phyloP scores from a whole-genome alignment of 2,329 filamentous ascomycete species.

The Rugonectria rugulosa region DNA sequence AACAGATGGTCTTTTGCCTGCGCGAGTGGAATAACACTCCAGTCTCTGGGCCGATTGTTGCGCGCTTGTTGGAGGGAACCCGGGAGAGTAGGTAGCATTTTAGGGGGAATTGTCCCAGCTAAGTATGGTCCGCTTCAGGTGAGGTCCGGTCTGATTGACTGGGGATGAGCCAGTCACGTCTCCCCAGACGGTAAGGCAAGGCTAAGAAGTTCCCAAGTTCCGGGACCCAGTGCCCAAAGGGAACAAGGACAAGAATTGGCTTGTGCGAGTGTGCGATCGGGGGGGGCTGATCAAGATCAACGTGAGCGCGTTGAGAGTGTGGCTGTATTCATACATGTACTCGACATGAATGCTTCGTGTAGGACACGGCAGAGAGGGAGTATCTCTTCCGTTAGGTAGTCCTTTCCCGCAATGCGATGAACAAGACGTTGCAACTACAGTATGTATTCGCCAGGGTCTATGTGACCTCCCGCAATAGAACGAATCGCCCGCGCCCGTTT shows the following conservation, averaged over 20 bases:
- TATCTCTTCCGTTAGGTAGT: no score
- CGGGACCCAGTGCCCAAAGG: slow-evolving; percentile 11
- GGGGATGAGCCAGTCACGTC: slow-evolving; percentile 26
- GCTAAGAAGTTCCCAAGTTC: slow-evolving; percentile 26
- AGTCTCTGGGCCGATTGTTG: slow-evolving; percentile 14
- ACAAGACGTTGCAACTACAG: neutral
- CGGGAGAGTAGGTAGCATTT: slow-evolving; percentile 23
- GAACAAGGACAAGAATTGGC: slow-evolving; percentile 2
- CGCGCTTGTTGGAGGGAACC: slow-evolving; percentile 13
- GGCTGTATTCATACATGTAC: no score
- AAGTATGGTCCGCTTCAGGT: slow-evolving; percentile 39
- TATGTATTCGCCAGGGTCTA: no score
- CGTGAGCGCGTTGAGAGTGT: no score
- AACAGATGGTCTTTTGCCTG: neutral
- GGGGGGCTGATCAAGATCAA: no score
- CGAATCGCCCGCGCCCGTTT: neutral
- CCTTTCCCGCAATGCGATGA: neutral
- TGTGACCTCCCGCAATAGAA: neutral
- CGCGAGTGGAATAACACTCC: slow-evolving; percentile 14
- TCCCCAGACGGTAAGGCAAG: slow-evolving; percentile 35
- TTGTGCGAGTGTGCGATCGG: no score
- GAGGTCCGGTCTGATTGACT: slow-evolving; percentile 35
- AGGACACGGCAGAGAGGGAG: no score
- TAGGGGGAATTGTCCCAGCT: slow-evolving; percentile 24
- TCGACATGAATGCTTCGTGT: no score